Base-by-base conservation (phyloP, 179 eudicot genomes). In the Carnegiea gigantea region DNA sequence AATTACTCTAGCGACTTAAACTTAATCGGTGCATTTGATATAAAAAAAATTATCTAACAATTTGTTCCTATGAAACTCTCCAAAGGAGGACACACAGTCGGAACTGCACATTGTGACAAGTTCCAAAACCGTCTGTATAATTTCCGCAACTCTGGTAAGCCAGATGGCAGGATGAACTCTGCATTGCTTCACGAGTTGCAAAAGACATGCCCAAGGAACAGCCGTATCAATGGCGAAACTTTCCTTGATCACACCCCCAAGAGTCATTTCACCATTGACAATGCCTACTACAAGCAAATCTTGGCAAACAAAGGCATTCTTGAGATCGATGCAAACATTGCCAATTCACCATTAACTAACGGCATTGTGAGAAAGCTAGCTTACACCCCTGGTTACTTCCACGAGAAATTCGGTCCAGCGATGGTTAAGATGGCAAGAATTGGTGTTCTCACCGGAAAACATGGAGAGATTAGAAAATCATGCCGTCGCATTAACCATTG, bases 81-180 rank as follows among this genome's bases (percentile, higher is more conserved):
- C 28, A 75, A 30, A 68, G 89, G 90, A 17, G 87, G 85, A 7
- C 91, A 89, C 80, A 85, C 91, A 0, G 76, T 87, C 1, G 91
- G 91, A 23, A 40, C 77, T 15, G 83, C 87, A 10, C 90, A 86
- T 11, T 89, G 91, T 77, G 49, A 78, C n/a, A 54, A 40, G 18
- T 84, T 89, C 76, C 62, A 71, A 40, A n/a, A 83, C 70, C 86
- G 91, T 26, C 77, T 85, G 24, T 77, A 76, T 70, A 83, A 84
- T 10, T 87, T 78, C 74, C 83, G 79, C 9, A 68, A 85, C 67
- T 84, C 86, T 6, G 65, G 57, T 36, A 48, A 40, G 44, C 62
- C 80, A 14, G 91, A 89, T 73, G 79, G 77, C 12, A 83, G 83
- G 59, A 78, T 89, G 84, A 68, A 40, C 72, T 2, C 60, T 6